Conservation (phyloP, 805 yeast genomes). For the Yamadazyma tumulicola region DNA sequence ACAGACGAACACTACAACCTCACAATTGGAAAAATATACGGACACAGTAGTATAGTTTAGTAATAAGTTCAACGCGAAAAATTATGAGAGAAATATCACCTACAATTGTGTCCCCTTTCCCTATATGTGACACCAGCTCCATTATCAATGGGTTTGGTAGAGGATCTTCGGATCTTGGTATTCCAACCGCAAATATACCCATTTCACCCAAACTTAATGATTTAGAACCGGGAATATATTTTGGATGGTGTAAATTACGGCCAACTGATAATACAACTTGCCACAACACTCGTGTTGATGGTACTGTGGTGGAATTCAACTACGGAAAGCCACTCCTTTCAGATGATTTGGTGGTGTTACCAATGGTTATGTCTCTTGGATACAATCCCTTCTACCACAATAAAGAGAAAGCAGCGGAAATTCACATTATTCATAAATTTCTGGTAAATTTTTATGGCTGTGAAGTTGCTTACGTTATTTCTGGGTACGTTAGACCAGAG, state of each 20-base stretch:
- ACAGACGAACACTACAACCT: no score
- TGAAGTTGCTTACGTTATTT: conserved; percentile 56
- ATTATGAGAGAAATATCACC: conserved; percentile 12
- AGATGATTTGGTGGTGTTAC: conserved; percentile 50
- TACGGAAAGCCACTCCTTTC: conserved; percentile 52
- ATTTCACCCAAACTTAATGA: conserved; percentile 43
- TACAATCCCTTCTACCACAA: conserved; percentile 92
- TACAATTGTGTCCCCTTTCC: conserved; percentile 50
- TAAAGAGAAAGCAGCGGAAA: conserved; percentile 75
- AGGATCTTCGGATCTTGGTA: conserved; percentile 89
- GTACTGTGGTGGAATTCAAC: conserved; percentile 43
- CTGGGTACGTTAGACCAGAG: conserved; percentile 93
- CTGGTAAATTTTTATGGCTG: conserved; percentile 78
- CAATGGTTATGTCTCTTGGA: conserved; percentile 95
- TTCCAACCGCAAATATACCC: conserved; percentile 92
- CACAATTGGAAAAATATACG: background rate
- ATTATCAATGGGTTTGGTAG: conserved; percentile 88
- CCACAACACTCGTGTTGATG: conserved; percentile 18
- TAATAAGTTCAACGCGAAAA: background rate
- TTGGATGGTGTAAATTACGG: conserved; percentile 60
- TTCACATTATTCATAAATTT: conserved; percentile 81
- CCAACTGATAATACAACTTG: conserved; percentile 10
- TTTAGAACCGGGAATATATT: conserved; percentile 80
- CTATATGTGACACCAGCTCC: conserved; percentile 39
- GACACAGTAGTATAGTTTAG: background rate